Base-by-base conservation (phyloP, 2,329 filamentous ascomycete genomes). In the Neodidymelliopsis sp. region DNA sequence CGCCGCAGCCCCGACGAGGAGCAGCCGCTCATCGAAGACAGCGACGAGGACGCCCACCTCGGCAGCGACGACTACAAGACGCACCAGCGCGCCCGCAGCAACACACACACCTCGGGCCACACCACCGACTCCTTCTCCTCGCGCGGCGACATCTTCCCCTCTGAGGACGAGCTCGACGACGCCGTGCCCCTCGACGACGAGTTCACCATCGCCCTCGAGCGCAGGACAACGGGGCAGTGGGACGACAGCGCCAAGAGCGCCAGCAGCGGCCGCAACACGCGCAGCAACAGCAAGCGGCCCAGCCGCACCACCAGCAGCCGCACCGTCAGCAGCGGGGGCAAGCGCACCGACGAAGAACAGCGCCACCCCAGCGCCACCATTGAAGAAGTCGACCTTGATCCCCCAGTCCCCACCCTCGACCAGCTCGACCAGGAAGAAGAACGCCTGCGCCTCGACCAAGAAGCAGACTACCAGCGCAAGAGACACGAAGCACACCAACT, bases 111-210 rank as follows among this genome's bases (percentile, higher is more conserved):
- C 4, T 96, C 91, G 10, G 87, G 88, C 29, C 87, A 87, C 56
- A 96, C 92, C 1, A 88, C 85, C 20, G 91, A 93, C 68, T 96
- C 92, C 5, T 85, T 89, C 56, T 88, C 92, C 63, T 96, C 91
- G 9, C 81, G 93, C 35, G 91, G 91, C 2, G 93, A 97, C 73
- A 77, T 97, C 10, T 94, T 97, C 59, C 91, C 91, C 0, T 96
- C 91, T 63, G 91, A 96, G 64, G 91, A 92, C 42, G 91, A 95
- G 50, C 59, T 70, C 23, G 92, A 96, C 70, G 93, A 97, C 73
- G 93, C 93, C 1, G 84, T 96, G n/a, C 90, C 91, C 10, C 76
- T 97, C 13, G 90, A 93, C 62, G 93, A 97, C 67, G 92, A 97
- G 66, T 95, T 97, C 62, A 90, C 91, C 2, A 86, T 96, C 69